Evolutionary conservation across 2,329 filamentous ascomycete species (phyloP).

Genomic region (Pseudogymnoascus sp.): DNA sequence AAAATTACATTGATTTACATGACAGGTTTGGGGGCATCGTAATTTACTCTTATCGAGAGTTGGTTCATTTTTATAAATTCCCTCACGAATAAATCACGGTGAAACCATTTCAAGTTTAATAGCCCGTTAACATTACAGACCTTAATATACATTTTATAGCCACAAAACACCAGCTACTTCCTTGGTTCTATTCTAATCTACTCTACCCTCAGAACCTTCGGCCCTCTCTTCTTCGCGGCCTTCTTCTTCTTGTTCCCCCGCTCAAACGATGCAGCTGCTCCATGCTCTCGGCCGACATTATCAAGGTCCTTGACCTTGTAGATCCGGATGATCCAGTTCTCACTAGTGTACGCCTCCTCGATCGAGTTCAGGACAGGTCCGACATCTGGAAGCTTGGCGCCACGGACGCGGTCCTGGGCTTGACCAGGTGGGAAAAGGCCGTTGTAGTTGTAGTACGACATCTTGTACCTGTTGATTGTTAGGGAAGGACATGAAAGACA

Average conservation of each 20-base stretch:
- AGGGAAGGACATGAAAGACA: slow-evolving; percentile 13
- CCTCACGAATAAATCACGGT: neutral
- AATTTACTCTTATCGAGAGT: too few relatives aligned
- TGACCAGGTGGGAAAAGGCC: slow-evolving; percentile 85
- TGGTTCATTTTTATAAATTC: neutral
- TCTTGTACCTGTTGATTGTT: slow-evolving; percentile 75
- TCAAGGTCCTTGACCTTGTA: slow-evolving; percentile 99
- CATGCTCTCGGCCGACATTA: slow-evolving; percentile 87
- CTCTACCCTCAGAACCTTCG: slow-evolving; percentile 63
- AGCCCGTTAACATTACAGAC: slow-evolving; percentile 8
- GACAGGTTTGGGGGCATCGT: too few relatives aligned
- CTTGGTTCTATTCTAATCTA: slow-evolving; percentile 33
- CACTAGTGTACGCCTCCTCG: slow-evolving; percentile 95
- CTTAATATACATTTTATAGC: slow-evolving; percentile 5
- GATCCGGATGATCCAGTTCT: slow-evolving; percentile 99
- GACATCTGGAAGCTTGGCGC: slow-evolving; percentile 68
- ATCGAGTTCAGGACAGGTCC: slow-evolving; percentile 79
- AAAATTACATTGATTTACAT: neutral
- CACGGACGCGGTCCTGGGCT: slow-evolving; percentile 82
- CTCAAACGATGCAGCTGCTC: slow-evolving; percentile 60
- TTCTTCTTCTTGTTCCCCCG: slow-evolving; percentile 81
- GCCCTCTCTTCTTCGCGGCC: slow-evolving; percentile 61
- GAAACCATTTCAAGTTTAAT: neutral
- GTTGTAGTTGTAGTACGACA: slow-evolving; percentile 99
- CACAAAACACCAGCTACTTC: slow-evolving; percentile 5